These are phyloP conservation scores for Calocybe cyanea DNA, from an alignment of 768 basidiomycete genomes.

Conservation along the genomic window DNA sequence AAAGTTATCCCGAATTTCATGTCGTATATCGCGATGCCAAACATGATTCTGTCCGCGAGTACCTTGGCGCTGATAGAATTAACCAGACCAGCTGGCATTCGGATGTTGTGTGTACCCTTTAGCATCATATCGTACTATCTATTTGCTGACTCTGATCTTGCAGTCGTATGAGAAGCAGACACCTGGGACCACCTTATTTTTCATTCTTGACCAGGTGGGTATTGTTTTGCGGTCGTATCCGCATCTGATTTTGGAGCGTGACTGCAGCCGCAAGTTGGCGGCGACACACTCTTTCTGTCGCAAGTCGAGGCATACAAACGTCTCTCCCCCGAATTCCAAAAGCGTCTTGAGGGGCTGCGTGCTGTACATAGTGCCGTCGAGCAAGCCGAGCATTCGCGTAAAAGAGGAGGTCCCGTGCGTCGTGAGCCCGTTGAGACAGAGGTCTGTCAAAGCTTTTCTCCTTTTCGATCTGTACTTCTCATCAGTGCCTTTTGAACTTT, in stretches of 20 bases:
- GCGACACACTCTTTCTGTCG: constrained; percentile 55
- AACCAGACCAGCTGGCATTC: constrained; percentile 50
- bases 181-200: constrained; percentile 54
- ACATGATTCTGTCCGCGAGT: constrained; percentile 39
- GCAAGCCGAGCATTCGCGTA: constrained; percentile 45
- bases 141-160: neutral
- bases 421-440: constrained; percentile 47
- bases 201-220: constrained; percentile 39
- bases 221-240: neutral
- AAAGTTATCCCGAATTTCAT: constrained; percentile 57
- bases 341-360: constrained; percentile 51
- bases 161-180: constrained; percentile 55
- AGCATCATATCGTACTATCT: neutral
- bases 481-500: too few relatives aligned
- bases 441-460: constrained; percentile 19
- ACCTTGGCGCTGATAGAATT: constrained; percentile 37
- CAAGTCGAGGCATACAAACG: constrained; percentile 59
- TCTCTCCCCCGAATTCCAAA: constrained; percentile 54
- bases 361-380: constrained; percentile 53
- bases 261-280: constrained; percentile 34
- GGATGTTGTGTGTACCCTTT: constrained; percentile 37
- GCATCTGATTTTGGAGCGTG: neutral
- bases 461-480: neutral
- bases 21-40: constrained; percentile 52
- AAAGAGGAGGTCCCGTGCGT: constrained; percentile 41